Base-by-base conservation (phyloP, 345 rosid species). In the Turritis glabra region DNA sequence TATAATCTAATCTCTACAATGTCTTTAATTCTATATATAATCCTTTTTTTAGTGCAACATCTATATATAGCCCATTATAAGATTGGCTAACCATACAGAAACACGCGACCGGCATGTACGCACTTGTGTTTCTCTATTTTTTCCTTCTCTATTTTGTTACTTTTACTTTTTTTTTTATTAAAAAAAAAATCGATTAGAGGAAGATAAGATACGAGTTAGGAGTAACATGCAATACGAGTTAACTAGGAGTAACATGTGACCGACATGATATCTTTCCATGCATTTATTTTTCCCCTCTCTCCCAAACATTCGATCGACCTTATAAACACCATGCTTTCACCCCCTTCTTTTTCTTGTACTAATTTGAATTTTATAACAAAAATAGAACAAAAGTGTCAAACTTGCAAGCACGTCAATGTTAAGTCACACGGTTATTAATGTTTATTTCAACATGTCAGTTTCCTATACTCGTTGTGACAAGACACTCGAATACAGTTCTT, bases 41-140 rank as follows among this genome's bases (percentile, higher is more conserved):
- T 32, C 37, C 32, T 29, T 29, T 29, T 29, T 29, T 33, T 33
- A 33, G 38, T 33, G 38, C 12, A 33, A 0, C 38, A 33, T 33
- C 38, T 1, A 33, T 33, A 33, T 9, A 26, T 54, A 57, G 25
- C 2, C 17, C 11, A 38, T 18, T 43, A 43, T 5, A 56, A 43
- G 21, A 40, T 40, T 41, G 41, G 54, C 7, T 8, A 70, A 70
- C 33, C 4, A 44, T 15, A 46, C 22, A 58, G 3, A 58, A 50
- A 72, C 51, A 61, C 22, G 14, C 32, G 22, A 61, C 19, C 51
- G 21, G 50, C 51, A 23, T 61, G 67, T 40, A 40, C 21, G 67
- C 51, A 8, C 5, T 40, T 61, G 1, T 38, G 65, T 37, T n/a
- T n/a, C n/a, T n/a, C n/a, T n/a, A n/a, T n/a, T n/a, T n/a, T n/a